Base-by-base conservation (phyloP, 2,329 filamentous ascomycete species). In the Fusarium succisae region DNA sequence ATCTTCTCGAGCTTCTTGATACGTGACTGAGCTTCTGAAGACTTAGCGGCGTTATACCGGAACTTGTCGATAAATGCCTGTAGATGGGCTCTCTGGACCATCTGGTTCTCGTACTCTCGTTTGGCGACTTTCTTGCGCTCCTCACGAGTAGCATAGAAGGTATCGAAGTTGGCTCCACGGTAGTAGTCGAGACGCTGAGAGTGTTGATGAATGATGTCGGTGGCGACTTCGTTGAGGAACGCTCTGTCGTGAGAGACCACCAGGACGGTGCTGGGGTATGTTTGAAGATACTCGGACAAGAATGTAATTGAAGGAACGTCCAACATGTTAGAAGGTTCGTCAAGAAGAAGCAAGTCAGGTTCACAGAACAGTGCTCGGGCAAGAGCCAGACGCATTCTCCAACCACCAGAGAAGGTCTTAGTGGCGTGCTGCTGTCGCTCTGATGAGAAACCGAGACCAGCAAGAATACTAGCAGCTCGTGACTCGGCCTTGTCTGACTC, bases 251-350 rank as follows among this genome's bases (percentile, higher is more conserved):
- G 96, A 83, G 94, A 98, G 74, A 99, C 96, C 61, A 99, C 96
- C 20, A 99, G 88, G 35, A 99, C 91, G 5, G 96, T 98, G 83
- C 94, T 98, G 44, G 96, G 96, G 81, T 99, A 99, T 55, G 87
- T 88, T 83, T 98, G 95, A 14, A 99, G 92, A 81, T 99, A 99
- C 80, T 95, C 96, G 54, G 96, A 93, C 82, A 99, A 89, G 90
- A 98, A 99, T 64, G 96, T 97, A 81, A 99, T 98, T 30, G 96
- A 98, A n/a, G 96, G 96, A 66, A 99, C 96, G 85, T 98, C 96
- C 94, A 99, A 95, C 96, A 98, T 98, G 91, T 98, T 98, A 63
- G 96, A 98, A 85, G 96, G 96, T 91, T 99, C 96, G 87, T 99
- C 96, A 77, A 99, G 94, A 82, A 99, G 89, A 68, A 99, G 86